Base-by-base conservation (phyloP, 768 basidiomycete species). In the Pseudohyphozyma bogoriensis region DNA sequence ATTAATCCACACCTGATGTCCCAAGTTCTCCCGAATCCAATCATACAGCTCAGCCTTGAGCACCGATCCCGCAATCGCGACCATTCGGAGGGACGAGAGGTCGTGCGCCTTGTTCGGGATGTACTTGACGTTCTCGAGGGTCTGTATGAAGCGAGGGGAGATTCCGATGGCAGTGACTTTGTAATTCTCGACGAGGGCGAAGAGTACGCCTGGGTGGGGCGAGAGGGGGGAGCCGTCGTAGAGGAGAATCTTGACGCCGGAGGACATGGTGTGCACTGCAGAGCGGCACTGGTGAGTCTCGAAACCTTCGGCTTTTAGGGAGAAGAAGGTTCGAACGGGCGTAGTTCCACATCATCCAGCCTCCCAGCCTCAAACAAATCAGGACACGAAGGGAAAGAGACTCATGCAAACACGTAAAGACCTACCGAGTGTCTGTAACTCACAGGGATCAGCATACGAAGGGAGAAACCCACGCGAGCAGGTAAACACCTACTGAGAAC, bases 31-130 rank as follows among this genome's bases (percentile, higher is more conserved):
- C 29, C 58, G 37, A 55, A 66, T 62, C 65, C 64, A 89, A 71
- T 87, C 85, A 70, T 83, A 89, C 47, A 85, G 76, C 15, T 78
- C 74, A 9, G 82, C 80, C 9, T 86, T 79, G 16, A 89, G 76
- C 20, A 87, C 87, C 28, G 84, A 86, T 2, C 87, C 87, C 9
- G 87, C 88, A 15, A 84, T 85, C 70, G 87, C 84, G 53, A 90
- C 84, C 69, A 86, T 84, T 53, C 81, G 78, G 42, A 89, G 74
- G 5, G 79, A 79, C 26, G 72, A 72, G 28, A 88, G 76, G 36
- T 74, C 71, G 71, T 88, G 84, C 62, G 82, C 77, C 62, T 82
- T 78, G 55, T 80, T 78, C 39, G 86, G 86, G 51, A 77, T 78
- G 75, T 88, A 87, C 31, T 74, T 73, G 9, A 40, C 33, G 77